Evolutionary conservation across 352 stramenopile species (phyloP).

Genomic region (Globisporangium carolinianum): DNA sequence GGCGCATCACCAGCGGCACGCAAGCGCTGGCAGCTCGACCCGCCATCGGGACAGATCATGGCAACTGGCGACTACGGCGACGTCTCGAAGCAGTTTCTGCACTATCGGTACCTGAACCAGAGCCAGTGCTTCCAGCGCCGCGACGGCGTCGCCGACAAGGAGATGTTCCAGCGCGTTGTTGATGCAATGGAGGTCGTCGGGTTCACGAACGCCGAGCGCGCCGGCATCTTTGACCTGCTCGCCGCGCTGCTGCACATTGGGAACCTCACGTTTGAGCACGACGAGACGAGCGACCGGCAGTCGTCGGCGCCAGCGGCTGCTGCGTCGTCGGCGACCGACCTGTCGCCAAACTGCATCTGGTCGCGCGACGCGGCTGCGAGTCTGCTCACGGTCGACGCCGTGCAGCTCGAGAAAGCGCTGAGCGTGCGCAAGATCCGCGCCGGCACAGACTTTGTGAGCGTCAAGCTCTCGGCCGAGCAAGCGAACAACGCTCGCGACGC

Average conservation of each 20-base stretch:
- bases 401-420: conserved; percentile 64
- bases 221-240: conserved; percentile 75
- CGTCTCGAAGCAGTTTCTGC: conserved; percentile 45
- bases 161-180: conserved; percentile 76
- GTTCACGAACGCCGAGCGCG: conserved; percentile 67
- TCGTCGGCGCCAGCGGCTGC: conserved; percentile 19
- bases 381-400: conserved; percentile 65
- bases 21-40: conserved; percentile 56
- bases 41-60: conserved; percentile 27
- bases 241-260: conserved; percentile 87
- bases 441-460: conserved; percentile 77
- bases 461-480: conserved; percentile 77
- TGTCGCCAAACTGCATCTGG: conserved; percentile 57
- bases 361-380: conserved; percentile 61
- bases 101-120: conserved; percentile 84
- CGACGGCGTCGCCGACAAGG: conserved; percentile 65
- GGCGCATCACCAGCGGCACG: conserved; percentile 44
- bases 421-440: conserved; percentile 78
- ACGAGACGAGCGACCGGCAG: conserved; percentile 52
- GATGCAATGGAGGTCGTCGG: conserved; percentile 81
- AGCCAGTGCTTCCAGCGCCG: conserved; percentile 76
- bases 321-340: conserved; percentile 27
- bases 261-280: conserved; percentile 82
- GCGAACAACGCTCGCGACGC: conserved; percentile 80
- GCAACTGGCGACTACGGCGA: conserved; percentile 35